A percentile compares a stretch with the other conserved stretches of the same genome.
Evolutionary conservation across 345 rosid species (phyloP).

Genomic region (Conringia planisiliqua): DNA sequence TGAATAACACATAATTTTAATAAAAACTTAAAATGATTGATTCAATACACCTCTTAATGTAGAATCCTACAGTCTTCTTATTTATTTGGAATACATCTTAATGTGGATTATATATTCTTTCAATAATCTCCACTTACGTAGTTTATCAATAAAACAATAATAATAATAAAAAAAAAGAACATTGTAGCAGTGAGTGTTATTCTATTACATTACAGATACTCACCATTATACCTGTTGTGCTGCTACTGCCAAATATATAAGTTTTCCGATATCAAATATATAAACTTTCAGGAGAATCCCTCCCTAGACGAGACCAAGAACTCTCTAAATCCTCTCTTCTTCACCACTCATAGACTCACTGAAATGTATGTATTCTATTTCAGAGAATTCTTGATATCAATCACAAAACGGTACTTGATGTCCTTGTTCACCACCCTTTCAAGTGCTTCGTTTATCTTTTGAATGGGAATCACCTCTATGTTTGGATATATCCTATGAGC

Average conservation of each 20-base stretch:
- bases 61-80: not conserved
- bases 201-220: not conserved
- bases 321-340: not conserved
- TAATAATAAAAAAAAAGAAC: not conserved
- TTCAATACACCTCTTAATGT: no score
- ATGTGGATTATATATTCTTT: not conserved
- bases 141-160: not conserved
- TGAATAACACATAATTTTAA: no score
- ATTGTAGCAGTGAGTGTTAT: not conserved
- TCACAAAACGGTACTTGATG: constrained; percentile 79
- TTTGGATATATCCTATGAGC: constrained; percentile 66
- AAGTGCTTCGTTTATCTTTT: constrained; percentile 65
- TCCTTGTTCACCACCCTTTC: constrained; percentile 77
- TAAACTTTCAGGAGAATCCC: not conserved
- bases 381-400: constrained; percentile 68
- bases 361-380: constrained; percentile 24
- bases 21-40: no score
- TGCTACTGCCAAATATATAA: not conserved
- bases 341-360: not conserved
- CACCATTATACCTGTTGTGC: not conserved
- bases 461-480: constrained; percentile 65
- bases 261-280: not conserved
- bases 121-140: not conserved
- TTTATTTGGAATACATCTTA: not conserved
- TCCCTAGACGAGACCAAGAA: not conserved